These are phyloP conservation scores for Bipolaris zeicola DNA, from an alignment of 2,329 filamentous ascomycete species.

Conservation along the genomic window DNA sequence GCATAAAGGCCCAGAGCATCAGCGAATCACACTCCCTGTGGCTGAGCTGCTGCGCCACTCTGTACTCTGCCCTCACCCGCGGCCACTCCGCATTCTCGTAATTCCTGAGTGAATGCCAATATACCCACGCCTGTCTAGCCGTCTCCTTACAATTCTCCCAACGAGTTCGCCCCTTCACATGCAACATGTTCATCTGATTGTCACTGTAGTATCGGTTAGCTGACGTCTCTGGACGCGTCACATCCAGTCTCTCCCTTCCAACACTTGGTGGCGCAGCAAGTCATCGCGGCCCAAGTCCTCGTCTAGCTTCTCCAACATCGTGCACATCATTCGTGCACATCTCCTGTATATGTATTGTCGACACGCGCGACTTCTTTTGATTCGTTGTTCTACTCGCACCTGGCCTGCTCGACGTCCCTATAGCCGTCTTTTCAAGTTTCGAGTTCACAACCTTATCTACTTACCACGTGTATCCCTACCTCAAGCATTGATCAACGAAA, in stretches of 20 bases:
- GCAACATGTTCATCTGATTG: neutral
- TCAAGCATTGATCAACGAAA: neutral
- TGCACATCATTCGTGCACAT: neutral
- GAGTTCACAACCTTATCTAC: no score
- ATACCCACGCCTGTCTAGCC: neutral
- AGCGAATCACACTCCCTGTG: slow-evolving; percentile 9
- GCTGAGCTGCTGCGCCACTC: slow-evolving; percentile 10
- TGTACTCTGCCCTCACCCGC: neutral
- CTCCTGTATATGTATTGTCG: no score
- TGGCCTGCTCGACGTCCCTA: no score
- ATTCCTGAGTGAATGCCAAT: neutral
- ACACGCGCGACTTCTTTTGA: no score
- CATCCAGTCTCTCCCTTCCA: neutral
- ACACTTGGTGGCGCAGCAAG: slow-evolving; percentile 1
- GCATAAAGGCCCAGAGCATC: neutral
- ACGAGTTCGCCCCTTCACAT: slow-evolving; percentile 11
- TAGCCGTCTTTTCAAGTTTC: no score
- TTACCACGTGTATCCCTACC: no score
- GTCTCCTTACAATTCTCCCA: neutral
- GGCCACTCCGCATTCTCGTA: neutral
- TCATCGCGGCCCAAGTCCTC: neutral
- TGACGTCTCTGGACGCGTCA: slow-evolving; percentile 16
- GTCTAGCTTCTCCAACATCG: neutral
- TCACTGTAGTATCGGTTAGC: neutral
- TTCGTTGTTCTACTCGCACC: no score